Evolutionary conservation across 768 basidiomycete genomes (phyloP), one percentile per base, ranked within the genome.

Genomic region (Tylopilus sp.): DNA sequence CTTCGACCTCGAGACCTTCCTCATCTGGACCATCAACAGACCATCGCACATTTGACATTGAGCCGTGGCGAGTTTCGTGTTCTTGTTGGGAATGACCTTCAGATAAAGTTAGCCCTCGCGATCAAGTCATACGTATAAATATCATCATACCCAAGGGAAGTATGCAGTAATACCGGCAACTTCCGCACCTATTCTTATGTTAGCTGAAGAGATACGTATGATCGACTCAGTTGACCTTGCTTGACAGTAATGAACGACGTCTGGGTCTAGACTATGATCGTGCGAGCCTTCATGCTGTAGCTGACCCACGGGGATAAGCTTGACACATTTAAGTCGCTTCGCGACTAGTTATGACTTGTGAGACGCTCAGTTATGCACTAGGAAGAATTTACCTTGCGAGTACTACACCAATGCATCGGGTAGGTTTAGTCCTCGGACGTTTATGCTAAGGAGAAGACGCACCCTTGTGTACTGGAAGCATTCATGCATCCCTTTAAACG

Each of bases 381-480:
- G 7, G 4, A 44, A 30, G 1, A 18, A n/a, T 35, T 43, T 28
- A 79, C 79, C 75, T 72, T 82, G 82, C 0, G 73, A 71, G 58
- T 83, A 82, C 80, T 82, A 35, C n/a, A 25, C 9, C 11, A 33
- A 43, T 44, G 40, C 10, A 41, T 20, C 13, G n/a, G 23, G 23
- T 45, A 10, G 1, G 15, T 26, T 43, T 17, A 31, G 18, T 7
- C 8, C 11, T 30, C 17, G 6, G 47, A 45, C 15, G 21, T 18
- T 12, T 6, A 22, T 23, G 11, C 45, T 18, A 17, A 17, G 11
- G 28, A 28, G 8, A 25, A 31, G 18, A 45, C 49, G 31, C 42
- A 79, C 83, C 75, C 78, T 85, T 1, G 83, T 85, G 50, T 81
- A 85, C 55, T 80, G 76, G 64, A 82, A 85, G 3, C 73, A 79